These are phyloP conservation scores for Coccinonectria pachysandricola DNA, from an alignment of 2,329 filamentous ascomycete genomes.

Conservation along the genomic window DNA sequence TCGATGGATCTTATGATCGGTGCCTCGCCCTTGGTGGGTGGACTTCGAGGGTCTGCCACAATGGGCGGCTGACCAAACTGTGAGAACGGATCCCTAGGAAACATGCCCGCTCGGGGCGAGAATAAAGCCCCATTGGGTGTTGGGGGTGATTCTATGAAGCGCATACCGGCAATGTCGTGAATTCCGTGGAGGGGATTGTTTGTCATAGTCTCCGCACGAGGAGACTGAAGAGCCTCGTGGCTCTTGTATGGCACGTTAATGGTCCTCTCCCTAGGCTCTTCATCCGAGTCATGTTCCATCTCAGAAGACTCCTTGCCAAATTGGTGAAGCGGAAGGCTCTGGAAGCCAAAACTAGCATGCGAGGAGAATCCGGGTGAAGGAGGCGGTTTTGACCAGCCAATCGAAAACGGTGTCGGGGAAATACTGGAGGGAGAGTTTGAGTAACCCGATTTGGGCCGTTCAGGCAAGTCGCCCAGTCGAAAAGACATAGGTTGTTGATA, in stretches of 20 bases:
- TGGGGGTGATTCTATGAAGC: conserved; percentile 41
- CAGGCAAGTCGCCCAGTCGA: conserved; percentile 16
- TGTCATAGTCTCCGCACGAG: conserved; percentile 63
- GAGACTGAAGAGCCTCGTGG: conserved; percentile 56
- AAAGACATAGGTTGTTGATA: no score
- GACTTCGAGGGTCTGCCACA: conserved; percentile 59
- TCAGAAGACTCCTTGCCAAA: conserved; percentile 10
- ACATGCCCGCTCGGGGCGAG: conserved; percentile 41
- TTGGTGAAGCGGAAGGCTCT: conserved; percentile 24
- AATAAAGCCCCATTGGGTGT: conserved; percentile 43
- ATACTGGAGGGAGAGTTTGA: conserved; percentile 5
- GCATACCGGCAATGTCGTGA: conserved; percentile 36
- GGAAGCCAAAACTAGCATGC: conserved; percentile 31
- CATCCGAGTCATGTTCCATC: conserved; percentile 4
- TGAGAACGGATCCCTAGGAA: conserved; percentile 43
- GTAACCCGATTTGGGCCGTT: conserved; percentile 27
- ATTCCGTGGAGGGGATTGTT: conserved; percentile 50
- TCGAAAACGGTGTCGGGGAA: conserved; percentile 7
- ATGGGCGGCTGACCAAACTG: conserved; percentile 42
- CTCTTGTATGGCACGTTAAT: conserved; percentile 28
- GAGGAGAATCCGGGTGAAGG: conserved; percentile 35
- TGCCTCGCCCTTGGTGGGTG: conserved; percentile 61
- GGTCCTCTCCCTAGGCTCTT: conserved; percentile 22
- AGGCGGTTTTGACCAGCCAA: conserved; percentile 27
- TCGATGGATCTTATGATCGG: conserved; percentile 72